These are phyloP conservation scores for Debaryomyces subglobosus DNA, from an alignment of 1,139 yeast genomes.

Conservation along the genomic window DNA sequence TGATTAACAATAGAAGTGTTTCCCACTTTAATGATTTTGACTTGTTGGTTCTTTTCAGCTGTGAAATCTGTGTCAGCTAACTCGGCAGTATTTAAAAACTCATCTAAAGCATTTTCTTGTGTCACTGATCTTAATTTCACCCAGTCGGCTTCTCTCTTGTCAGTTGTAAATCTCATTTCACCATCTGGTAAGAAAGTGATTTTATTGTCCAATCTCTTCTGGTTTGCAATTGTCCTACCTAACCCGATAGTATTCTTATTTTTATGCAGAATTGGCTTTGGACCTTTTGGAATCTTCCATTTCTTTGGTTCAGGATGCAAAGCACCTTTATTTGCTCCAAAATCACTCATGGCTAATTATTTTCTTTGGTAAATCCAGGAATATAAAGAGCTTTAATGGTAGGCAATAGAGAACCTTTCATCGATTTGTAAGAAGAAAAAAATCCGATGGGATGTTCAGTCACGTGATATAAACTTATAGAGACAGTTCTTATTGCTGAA, in stretches of 20 bases:
- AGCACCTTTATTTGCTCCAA: slow-evolving; percentile 38
- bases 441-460: slow-evolving; percentile 3
- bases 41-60: slow-evolving; percentile 83
- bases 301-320: slow-evolving; percentile 53
- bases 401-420: background rate
- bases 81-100: slow-evolving; percentile 91
- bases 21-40: slow-evolving; percentile 80
- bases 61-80: slow-evolving; percentile 95
- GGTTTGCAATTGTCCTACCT: slow-evolving; percentile 82
- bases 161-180: slow-evolving; percentile 81
- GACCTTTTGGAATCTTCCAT: slow-evolving; percentile 81
- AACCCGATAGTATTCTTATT: slow-evolving; percentile 83
- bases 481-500: background rate
- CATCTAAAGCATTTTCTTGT: slow-evolving; percentile 92
- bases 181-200: slow-evolving; percentile 81
- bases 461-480: background rate
- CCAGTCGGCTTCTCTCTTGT: slow-evolving; percentile 84
- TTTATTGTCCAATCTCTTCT: slow-evolving; percentile 67
- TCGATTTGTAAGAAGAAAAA: slow-evolving; percentile 6
- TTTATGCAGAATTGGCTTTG: slow-evolving; percentile 83
- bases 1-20: slow-evolving; percentile 54
- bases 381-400: background rate
- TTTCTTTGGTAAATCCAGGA: background rate
- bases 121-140: slow-evolving; percentile 91
- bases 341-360: slow-evolving; percentile 18